Conservation (phyloP, 108 stramenopile genomes). For the Epithemia pelagica region DNA sequence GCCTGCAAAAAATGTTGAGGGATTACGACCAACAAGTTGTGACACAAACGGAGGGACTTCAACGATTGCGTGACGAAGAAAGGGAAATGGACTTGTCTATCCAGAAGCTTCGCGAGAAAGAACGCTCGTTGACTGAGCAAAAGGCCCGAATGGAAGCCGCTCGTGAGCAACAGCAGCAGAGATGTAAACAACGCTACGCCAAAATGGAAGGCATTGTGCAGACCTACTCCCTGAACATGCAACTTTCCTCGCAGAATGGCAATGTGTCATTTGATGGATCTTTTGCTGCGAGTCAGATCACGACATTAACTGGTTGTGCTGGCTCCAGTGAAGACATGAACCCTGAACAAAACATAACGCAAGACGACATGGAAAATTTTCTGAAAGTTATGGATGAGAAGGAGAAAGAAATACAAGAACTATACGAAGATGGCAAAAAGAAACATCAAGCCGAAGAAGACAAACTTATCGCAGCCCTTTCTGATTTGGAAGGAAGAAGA, state of each 20-base stretch:
- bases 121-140: slow-evolving; percentile 28
- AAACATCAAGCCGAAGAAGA: slow-evolving; percentile 43
- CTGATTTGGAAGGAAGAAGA: slow-evolving; percentile 48
- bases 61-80: slow-evolving; percentile 18
- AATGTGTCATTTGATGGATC: slow-evolving; percentile 8
- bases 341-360: slow-evolving; percentile 25
- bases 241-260: slow-evolving; percentile 38
- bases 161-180: slow-evolving; percentile 33
- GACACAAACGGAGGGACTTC: slow-evolving; percentile 30
- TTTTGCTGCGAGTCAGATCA: slow-evolving; percentile 3
- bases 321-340: slow-evolving; percentile 5
- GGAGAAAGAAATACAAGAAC: slow-evolving; percentile 25
- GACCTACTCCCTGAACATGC: slow-evolving; percentile 41
- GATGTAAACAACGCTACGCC: slow-evolving; percentile 40
- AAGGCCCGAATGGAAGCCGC: slow-evolving; percentile 58
- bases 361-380: slow-evolving; percentile 64
- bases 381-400: slow-evolving; percentile 38
- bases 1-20: slow-evolving; percentile 45
- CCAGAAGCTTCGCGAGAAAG: slow-evolving; percentile 23
- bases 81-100: slow-evolving; percentile 22
- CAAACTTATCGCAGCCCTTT: slow-evolving; percentile 43
- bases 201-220: slow-evolving; percentile 62
- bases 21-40: slow-evolving; percentile 41
- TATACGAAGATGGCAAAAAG: slow-evolving; percentile 28
- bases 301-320: not conserved